A percentile compares a stretch with the other conserved stretches of the same genome.
Conservation (phyloP, 768 basidiomycete genomes). For the Coprinellus micaceus region DNA sequence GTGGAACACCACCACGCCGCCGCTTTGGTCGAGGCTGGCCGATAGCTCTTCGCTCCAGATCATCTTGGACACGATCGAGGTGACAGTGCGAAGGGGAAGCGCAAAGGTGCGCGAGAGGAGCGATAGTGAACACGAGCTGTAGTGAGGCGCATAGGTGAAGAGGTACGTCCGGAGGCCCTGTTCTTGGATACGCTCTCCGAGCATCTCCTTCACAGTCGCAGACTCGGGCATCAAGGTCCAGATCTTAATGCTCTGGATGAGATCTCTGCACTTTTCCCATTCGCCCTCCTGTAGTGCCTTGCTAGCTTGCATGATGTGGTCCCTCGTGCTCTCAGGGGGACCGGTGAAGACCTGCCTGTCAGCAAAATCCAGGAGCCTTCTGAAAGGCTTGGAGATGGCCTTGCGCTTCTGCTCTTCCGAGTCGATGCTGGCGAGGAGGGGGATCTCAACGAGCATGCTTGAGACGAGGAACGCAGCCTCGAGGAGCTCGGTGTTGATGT, state of each 20-base stretch:
- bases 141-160: constrained; percentile 95
- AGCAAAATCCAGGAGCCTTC: constrained; percentile 90
- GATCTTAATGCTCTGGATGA: constrained; percentile 94
- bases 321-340: constrained; percentile 96
- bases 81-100: constrained; percentile 74
- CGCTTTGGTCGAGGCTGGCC: constrained; percentile 89
- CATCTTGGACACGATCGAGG: constrained; percentile 95
- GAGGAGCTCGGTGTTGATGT: constrained; percentile 96
- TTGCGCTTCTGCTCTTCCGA: constrained; percentile 92
- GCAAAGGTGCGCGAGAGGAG: constrained; percentile 87
- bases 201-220: constrained; percentile 86
- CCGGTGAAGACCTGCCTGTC: constrained; percentile 98
- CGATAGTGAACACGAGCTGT: constrained; percentile 84
- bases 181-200: constrained; percentile 95
- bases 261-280: constrained; percentile 93
- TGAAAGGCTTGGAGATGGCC: constrained; percentile 94
- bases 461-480: constrained; percentile 98
- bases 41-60: constrained; percentile 96
- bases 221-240: constrained; percentile 96
- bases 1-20: constrained; percentile 89
- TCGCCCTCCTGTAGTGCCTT: constrained; percentile 95
- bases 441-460: constrained; percentile 98
- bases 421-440: constrained; percentile 89
- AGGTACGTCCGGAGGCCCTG: constrained; percentile 95
- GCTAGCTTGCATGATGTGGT: constrained; percentile 99